Conservation (phyloP, 2,329 filamentous ascomycete genomes). For the Alternaria triticina region DNA sequence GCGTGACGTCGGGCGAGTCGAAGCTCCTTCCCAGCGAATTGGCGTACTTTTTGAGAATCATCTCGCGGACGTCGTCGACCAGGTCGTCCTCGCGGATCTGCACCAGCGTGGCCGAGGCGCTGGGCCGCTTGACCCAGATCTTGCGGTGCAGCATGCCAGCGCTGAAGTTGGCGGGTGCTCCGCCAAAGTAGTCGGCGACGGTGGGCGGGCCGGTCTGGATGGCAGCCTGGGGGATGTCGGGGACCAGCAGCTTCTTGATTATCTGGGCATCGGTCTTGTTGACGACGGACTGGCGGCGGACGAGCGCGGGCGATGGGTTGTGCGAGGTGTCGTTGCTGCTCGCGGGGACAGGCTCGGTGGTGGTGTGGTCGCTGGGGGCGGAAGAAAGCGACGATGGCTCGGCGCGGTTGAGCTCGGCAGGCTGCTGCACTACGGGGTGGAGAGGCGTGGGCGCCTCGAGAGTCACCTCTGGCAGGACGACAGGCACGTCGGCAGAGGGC, state of each 20-base stretch:
- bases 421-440: slow-evolving; percentile 22
- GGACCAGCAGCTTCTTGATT: slow-evolving; percentile 62
- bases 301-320: slow-evolving; percentile 53
- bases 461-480: slow-evolving; percentile 32
- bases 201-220: slow-evolving; percentile 32
- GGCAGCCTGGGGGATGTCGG: slow-evolving; percentile 36
- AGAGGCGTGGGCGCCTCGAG: slow-evolving; percentile 46
- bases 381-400: slow-evolving; percentile 20
- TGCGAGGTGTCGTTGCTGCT: slow-evolving; percentile 11
- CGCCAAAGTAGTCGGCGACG: slow-evolving; percentile 51
- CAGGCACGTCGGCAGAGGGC: slow-evolving; percentile 18
- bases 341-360: slow-evolving; percentile 13
- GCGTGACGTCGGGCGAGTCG: slow-evolving; percentile 85
- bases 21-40: slow-evolving; percentile 90
- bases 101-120: slow-evolving; percentile 85
- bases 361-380: slow-evolving; percentile 8
- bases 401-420: slow-evolving; percentile 17
- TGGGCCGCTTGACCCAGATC: slow-evolving; percentile 91
- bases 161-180: slow-evolving; percentile 37
- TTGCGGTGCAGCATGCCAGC: slow-evolving; percentile 66
- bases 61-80: slow-evolving; percentile 92
- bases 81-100: slow-evolving; percentile 85
- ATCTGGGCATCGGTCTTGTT: slow-evolving; percentile 49
- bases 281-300: slow-evolving; percentile 49
- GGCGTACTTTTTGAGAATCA: slow-evolving; percentile 90